Conservation (phyloP, 768 basidiomycete genomes). For the Podaxis carcinomalis region DNA sequence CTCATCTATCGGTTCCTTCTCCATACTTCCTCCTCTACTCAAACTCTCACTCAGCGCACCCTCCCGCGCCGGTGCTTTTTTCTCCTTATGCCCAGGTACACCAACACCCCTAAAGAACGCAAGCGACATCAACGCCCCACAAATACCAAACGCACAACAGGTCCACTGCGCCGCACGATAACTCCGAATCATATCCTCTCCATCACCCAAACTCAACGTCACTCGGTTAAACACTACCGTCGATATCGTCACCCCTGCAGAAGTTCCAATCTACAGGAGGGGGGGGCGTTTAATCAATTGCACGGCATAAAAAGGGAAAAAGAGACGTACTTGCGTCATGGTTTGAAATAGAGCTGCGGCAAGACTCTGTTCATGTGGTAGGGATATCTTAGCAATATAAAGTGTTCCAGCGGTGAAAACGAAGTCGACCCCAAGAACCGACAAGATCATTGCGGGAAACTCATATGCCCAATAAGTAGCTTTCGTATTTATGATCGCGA, state of each 20-base stretch:
- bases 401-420: conserved; percentile 70
- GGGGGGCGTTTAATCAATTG: background rate
- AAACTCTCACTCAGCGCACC: background rate
- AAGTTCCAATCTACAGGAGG: conserved; percentile 67
- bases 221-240: conserved; percentile 68
- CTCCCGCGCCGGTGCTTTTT: background rate
- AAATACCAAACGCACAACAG: conserved; percentile 52
- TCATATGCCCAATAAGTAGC: conserved; percentile 70
- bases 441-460: conserved; percentile 61
- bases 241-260: conserved; percentile 66
- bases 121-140: conserved; percentile 38
- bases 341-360: conserved; percentile 80
- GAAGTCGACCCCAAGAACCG: conserved; percentile 77
- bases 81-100: conserved; percentile 18
- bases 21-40: background rate
- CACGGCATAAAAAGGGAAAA: background rate
- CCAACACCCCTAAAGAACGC: conserved; percentile 27
- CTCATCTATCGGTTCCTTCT: too few relatives aligned
- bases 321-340: conserved; percentile 56
- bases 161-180: conserved; percentile 69
- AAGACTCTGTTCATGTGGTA: conserved; percentile 70
- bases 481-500: conserved; percentile 58
- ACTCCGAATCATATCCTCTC: conserved; percentile 37
- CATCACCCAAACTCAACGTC: conserved; percentile 20
- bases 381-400: conserved; percentile 65